Conservation (phyloP, 495 filamentous ascomycete species). For the Neurospora discreta region DNA sequence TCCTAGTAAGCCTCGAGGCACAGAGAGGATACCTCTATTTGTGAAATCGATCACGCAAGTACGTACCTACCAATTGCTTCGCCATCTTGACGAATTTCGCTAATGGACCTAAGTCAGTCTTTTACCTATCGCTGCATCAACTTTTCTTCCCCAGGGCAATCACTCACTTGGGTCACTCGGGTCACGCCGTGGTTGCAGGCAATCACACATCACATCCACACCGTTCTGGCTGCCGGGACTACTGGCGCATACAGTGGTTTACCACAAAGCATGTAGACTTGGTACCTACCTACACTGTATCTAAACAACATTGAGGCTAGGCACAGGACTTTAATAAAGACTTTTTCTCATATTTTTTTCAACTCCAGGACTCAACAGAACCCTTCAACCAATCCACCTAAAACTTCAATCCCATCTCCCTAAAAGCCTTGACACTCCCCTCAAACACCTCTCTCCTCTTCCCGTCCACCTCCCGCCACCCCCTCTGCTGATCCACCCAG, state of each 20-base stretch:
- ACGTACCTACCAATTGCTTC: not conserved
- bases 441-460: slow-evolving; percentile 6
- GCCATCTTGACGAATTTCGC: not conserved
- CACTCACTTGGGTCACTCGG: not conserved
- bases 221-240: not conserved
- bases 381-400: no score
- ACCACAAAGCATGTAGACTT: not conserved
- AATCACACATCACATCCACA: not conserved
- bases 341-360: not conserved
- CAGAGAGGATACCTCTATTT: not conserved
- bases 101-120: not conserved
- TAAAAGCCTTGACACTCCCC: slow-evolving; percentile 2
- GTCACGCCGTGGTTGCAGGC: not conserved
- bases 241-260: not conserved
- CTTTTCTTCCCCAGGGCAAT: not conserved
- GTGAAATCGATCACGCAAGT: not conserved
- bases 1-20: not conserved
- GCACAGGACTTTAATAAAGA: not conserved
- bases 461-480: slow-evolving; percentile 2
- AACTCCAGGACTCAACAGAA: no score
- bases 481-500: slow-evolving; percentile 12
- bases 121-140: not conserved
- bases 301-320: not conserved
- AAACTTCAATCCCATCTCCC: slow-evolving; percentile 4
- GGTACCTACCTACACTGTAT: not conserved